A percentile compares a stretch with the other conserved stretches of the same genome.
Evolutionary conservation across 768 basidiomycete genomes (phyloP).

Genomic region (Stropharia rugosoannulata): DNA sequence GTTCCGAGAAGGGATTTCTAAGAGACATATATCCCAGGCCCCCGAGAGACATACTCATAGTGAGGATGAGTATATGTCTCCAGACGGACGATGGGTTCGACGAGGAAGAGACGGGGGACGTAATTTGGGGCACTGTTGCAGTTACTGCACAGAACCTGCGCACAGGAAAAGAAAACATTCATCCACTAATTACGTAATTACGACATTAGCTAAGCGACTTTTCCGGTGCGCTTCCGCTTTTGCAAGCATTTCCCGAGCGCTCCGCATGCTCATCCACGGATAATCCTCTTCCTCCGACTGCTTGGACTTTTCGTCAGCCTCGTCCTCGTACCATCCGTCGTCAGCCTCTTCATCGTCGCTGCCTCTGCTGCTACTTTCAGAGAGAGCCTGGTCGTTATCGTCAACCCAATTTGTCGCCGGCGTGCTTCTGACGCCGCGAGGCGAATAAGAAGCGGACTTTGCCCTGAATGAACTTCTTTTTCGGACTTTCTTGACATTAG

Average conservation of each 20-base stretch:
- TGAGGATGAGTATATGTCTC: slow-evolving; percentile 48
- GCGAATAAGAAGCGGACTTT: not conserved
- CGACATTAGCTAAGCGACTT: not conserved
- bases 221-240: slow-evolving; percentile 6
- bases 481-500: not conserved
- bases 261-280: slow-evolving; percentile 14
- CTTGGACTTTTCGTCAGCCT: slow-evolving; percentile 5
- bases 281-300: slow-evolving; percentile 3
- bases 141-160: slow-evolving; percentile 13
- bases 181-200: slow-evolving; percentile 5
- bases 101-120: slow-evolving; percentile 8
- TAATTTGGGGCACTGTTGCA: slow-evolving; percentile 20
- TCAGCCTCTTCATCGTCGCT: not conserved
- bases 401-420: not conserved
- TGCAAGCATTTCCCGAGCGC: slow-evolving; percentile 13
- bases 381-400: not conserved
- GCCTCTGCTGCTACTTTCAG: not conserved
- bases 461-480: not conserved
- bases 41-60: slow-evolving; percentile 68
- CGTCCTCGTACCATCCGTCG: not conserved
- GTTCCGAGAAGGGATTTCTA: slow-evolving; percentile 51
- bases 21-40: slow-evolving; percentile 60
- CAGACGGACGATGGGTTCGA: slow-evolving; percentile 33
- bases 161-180: slow-evolving; percentile 16
- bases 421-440: slow-evolving; percentile 3